Evolutionary conservation across 805 yeast species (phyloP).

Genomic region (Cyberlindnera mississippiensis): DNA sequence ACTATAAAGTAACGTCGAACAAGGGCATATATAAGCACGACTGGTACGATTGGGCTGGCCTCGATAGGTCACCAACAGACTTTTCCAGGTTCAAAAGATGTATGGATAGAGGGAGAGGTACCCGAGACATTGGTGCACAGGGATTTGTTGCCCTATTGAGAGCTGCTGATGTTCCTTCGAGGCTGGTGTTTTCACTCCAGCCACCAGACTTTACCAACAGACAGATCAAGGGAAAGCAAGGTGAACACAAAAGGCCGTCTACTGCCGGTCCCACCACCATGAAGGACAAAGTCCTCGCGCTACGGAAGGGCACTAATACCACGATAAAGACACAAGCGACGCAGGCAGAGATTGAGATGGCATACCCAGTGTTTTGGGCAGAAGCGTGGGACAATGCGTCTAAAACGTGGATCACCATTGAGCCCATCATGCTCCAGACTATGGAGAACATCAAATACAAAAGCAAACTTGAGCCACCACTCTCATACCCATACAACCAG

Average conservation of each 20-base stretch:
- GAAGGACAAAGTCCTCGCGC: slow-evolving; percentile 15
- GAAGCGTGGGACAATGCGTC: slow-evolving; percentile 85
- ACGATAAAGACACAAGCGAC: slow-evolving; percentile 12
- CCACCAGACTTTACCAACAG: slow-evolving; percentile 75
- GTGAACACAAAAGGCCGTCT: background rate
- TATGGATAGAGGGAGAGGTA: slow-evolving; percentile 52
- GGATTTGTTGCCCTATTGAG: slow-evolving; percentile 80
- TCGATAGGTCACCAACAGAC: slow-evolving; percentile 20
- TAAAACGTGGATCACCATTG: slow-evolving; percentile 79
- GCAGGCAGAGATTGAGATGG: slow-evolving; percentile 25
- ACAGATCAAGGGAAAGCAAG: slow-evolving; percentile 12
- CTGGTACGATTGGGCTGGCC: slow-evolving; percentile 38
- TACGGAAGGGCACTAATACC: slow-evolving; percentile 19
- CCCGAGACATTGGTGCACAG: slow-evolving; percentile 77
- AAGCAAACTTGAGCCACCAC: slow-evolving; percentile 71
- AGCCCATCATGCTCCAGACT: slow-evolving; percentile 62
- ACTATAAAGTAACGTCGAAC: slow-evolving; percentile 45
- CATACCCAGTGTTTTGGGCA: slow-evolving; percentile 82
- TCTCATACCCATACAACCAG: slow-evolving; percentile 50
- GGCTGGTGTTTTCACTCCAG: slow-evolving; percentile 81
- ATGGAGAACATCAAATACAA: slow-evolving; percentile 59
- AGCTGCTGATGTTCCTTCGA: slow-evolving; percentile 62
- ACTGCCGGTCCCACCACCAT: slow-evolving; percentile 3
- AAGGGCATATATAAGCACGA: slow-evolving; percentile 36
- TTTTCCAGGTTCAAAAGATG: slow-evolving; percentile 40